A percentile compares a stretch with the other conserved stretches of the same genome.
These are phyloP conservation scores for Chaetomium fimeti DNA, from an alignment of 495 filamentous ascomycete species.

Conservation along the genomic window DNA sequence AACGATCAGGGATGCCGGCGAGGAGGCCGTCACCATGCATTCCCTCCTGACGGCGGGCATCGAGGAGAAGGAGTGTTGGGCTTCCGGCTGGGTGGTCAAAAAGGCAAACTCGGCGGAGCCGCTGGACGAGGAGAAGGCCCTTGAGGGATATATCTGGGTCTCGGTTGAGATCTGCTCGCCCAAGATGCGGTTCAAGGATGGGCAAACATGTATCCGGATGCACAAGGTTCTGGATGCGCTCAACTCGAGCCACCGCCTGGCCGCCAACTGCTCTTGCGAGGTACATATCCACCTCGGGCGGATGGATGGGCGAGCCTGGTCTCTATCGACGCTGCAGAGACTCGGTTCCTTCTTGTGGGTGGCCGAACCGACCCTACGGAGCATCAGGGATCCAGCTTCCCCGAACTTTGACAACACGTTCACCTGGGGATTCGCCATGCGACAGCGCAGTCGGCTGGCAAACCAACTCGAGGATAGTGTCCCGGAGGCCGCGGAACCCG, in stretches of 20 bases:
- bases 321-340: slow-evolving; percentile 31
- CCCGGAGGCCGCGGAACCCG: neutral
- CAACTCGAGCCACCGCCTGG: slow-evolving; percentile 22
- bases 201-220: slow-evolving; percentile 20
- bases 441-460: slow-evolving; percentile 31
- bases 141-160: slow-evolving; percentile 30
- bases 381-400: slow-evolving; percentile 35
- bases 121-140: slow-evolving; percentile 18
- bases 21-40: slow-evolving; percentile 24
- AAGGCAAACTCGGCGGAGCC: slow-evolving; percentile 36
- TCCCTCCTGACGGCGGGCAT: slow-evolving; percentile 13
- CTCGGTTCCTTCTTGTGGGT: slow-evolving; percentile 35
- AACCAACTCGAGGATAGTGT: neutral
- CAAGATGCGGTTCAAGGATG: slow-evolving; percentile 25
- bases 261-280: slow-evolving; percentile 37
- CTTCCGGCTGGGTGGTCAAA: slow-evolving; percentile 37
- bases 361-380: slow-evolving; percentile 33
- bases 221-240: slow-evolving; percentile 25
- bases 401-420: slow-evolving; percentile 35
- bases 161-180: slow-evolving; percentile 37
- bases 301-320: slow-evolving; percentile 29
- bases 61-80: slow-evolving; percentile 32
- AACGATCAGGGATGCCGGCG: slow-evolving; percentile 25
- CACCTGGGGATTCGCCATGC: slow-evolving; percentile 37
- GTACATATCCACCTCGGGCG: slow-evolving; percentile 37